Evolutionary conservation across 495 filamentous ascomycete species (phyloP).

Genomic region (Hyaloscypha hepaticicola): DNA sequence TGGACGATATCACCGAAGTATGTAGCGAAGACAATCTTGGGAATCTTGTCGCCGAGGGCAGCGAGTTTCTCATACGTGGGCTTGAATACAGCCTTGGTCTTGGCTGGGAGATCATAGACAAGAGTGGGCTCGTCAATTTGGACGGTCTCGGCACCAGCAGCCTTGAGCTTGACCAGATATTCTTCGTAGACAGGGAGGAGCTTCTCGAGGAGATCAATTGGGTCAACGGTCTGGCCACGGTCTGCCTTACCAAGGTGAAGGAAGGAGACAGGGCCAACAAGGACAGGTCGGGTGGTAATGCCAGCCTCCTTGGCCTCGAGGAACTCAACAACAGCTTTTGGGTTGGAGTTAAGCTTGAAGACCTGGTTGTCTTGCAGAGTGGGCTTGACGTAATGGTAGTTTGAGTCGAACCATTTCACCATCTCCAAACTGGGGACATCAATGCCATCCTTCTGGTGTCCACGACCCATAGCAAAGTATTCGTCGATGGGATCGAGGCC

Average conservation of each 20-base stretch:
- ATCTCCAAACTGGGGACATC: constrained; percentile 96
- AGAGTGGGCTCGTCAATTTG: constrained; percentile 98
- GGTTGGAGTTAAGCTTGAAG: constrained; percentile 81
- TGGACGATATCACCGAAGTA: constrained; percentile 99
- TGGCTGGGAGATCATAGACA: constrained; percentile 83
- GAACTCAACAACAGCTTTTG: constrained; percentile 94
- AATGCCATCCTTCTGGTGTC: constrained; percentile 87
- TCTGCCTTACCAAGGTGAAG: constrained; percentile 94
- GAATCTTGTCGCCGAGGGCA: constrained; percentile 70
- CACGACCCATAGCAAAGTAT: constrained; percentile 99
- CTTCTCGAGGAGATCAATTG: constrained; percentile 87
- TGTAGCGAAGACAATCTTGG: constrained; percentile 82
- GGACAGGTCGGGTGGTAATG: constrained; percentile 86
- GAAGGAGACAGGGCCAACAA: constrained; percentile 96
- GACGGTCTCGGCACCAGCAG: constrained; percentile 88
- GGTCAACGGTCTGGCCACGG: constrained; percentile 84
- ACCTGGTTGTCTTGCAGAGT: constrained; percentile 93
- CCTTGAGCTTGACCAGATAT: constrained; percentile 87
- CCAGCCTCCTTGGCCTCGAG: constrained; percentile 96
- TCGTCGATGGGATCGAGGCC: constrained; percentile 85
- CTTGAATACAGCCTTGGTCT: constrained; percentile 97
- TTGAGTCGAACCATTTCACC: constrained; percentile 99
- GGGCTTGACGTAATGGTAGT: constrained; percentile 99
- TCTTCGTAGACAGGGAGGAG: constrained; percentile 91
- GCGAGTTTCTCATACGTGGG: constrained; percentile 88